Evolutionary conservation across 1,284 basidiomycete species (phyloP).

Genomic region (Leccinum pallidistipes): DNA sequence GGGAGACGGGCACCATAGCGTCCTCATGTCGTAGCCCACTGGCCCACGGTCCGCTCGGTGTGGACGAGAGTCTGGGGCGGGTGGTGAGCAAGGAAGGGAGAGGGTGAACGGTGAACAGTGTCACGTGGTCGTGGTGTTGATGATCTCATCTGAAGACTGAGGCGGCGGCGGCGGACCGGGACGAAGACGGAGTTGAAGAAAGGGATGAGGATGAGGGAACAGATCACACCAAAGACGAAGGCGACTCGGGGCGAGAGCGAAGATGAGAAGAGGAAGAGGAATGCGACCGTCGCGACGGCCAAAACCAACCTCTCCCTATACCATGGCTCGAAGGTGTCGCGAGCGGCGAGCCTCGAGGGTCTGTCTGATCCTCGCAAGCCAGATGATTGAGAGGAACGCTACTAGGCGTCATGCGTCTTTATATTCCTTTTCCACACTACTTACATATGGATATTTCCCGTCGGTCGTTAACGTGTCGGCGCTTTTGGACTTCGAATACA

Average conservation of each 20-base stretch:
- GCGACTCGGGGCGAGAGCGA: neutral
- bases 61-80: too few relatives aligned
- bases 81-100: too few relatives aligned
- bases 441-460: neutral
- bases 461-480: neutral
- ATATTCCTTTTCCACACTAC: neutral
- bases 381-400: slow-evolving; percentile 73
- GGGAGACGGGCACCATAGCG: too few relatives aligned
- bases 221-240: neutral
- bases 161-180: neutral
- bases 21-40: too few relatives aligned
- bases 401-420: slow-evolving; percentile 22
- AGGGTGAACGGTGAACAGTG: too few relatives aligned
- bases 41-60: too few relatives aligned
- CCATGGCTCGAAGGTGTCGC: slow-evolving; percentile 69
- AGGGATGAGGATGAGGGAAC: neutral
- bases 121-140: too few relatives aligned
- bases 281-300: slow-evolving; percentile 32
- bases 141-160: too few relatives aligned
- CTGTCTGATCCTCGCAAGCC: slow-evolving; percentile 68
- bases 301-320: slow-evolving; percentile 57
- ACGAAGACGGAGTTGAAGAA: neutral
- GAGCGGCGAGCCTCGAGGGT: slow-evolving; percentile 44
- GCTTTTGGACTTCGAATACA: neutral
- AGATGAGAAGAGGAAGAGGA: slow-evolving; percentile 6